Evolutionary conservation across 495 filamentous ascomycete species (phyloP).

Genomic region (Penicillium maclennaniae): DNA sequence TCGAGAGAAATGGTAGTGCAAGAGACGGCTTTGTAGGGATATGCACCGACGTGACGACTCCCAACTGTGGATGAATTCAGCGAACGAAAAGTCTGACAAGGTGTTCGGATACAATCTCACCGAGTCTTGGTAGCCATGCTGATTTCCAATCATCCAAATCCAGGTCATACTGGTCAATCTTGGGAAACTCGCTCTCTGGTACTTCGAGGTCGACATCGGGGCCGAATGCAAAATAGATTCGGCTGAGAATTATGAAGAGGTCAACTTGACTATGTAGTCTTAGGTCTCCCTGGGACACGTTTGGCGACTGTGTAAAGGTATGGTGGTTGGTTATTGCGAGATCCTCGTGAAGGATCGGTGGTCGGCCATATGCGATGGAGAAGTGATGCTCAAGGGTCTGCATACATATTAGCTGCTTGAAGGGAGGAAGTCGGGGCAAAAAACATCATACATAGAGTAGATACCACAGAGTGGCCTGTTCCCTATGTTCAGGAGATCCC

Average conservation of each 20-base stretch:
- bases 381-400: slow-evolving; percentile 54
- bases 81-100: slow-evolving; percentile 5
- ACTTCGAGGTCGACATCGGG: slow-evolving; percentile 53
- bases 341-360: slow-evolving; percentile 55
- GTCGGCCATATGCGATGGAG: slow-evolving; percentile 51
- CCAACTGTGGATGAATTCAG: slow-evolving; percentile 30
- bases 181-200: slow-evolving; percentile 41
- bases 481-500: slow-evolving; percentile 42
- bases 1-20: slow-evolving; percentile 54
- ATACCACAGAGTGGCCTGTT: slow-evolving; percentile 49
- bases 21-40: slow-evolving; percentile 49
- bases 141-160: slow-evolving; percentile 46
- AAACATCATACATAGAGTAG: slow-evolving; percentile 47
- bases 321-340: slow-evolving; percentile 49
- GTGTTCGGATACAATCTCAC: slow-evolving; percentile 24
- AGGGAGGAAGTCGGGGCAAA: background rate
- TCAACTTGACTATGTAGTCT: slow-evolving; percentile 56
- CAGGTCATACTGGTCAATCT: slow-evolving; percentile 41
- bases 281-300: slow-evolving; percentile 47
- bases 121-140: slow-evolving; percentile 47
- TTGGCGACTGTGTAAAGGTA: slow-evolving; percentile 41
- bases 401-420: slow-evolving; percentile 13
- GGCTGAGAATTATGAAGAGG: slow-evolving; percentile 54
- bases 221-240: slow-evolving; percentile 56
- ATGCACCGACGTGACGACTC: slow-evolving; percentile 50